Evolutionary conservation across 345 rosid species (phyloP).

Genomic region (Syzygium jambos): DNA sequence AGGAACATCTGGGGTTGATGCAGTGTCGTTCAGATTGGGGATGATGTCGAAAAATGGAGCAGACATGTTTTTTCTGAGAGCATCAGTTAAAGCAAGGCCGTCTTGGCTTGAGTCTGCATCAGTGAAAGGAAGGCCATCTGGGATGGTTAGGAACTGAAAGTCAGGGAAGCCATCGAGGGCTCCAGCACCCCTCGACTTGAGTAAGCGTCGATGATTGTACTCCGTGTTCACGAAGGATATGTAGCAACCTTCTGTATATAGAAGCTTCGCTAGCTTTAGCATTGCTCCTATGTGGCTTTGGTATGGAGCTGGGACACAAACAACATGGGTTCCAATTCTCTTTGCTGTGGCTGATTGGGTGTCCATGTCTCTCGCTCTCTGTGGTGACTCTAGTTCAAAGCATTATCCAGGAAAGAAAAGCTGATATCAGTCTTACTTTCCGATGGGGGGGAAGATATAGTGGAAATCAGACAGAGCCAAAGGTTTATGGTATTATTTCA

Average conservation of each 20-base stretch:
- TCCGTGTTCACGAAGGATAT: neutral
- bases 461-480: neutral
- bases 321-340: neutral
- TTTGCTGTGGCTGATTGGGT: neutral
- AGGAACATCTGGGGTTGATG: neutral
- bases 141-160: neutral
- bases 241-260: neutral
- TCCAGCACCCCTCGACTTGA: neutral
- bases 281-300: slow-evolving; percentile 1
- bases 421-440: neutral
- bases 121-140: slow-evolving; percentile 1
- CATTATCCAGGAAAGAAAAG: neutral
- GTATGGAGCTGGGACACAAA: neutral
- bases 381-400: neutral
- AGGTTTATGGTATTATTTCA: neutral
- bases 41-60: neutral
- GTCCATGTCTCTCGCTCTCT: neutral
- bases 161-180: neutral
- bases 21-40: neutral
- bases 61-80: neutral
- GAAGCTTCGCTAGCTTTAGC: slow-evolving; percentile 1
- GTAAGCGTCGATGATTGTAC: neutral
- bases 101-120: slow-evolving; percentile 1
- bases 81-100: neutral
- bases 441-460: neutral